Conservation (phyloP, 2,329 filamentous ascomycete species). For the Phialocephala subalpina region DNA sequence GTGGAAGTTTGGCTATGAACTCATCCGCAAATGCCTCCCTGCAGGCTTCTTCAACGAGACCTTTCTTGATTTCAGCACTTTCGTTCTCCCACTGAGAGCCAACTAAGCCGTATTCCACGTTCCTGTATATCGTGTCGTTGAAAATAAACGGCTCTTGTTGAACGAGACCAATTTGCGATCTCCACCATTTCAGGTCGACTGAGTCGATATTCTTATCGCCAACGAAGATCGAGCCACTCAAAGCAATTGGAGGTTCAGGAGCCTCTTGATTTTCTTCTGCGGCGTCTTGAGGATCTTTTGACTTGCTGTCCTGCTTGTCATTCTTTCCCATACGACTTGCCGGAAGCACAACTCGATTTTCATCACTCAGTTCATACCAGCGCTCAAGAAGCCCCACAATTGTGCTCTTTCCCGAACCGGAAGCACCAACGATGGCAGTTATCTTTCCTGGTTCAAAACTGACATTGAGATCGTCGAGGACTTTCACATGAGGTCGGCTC, state of each 20-base stretch:
- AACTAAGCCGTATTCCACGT: conserved; percentile 67
- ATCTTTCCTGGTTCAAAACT: conserved; percentile 67
- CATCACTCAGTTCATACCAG: conserved; percentile 71
- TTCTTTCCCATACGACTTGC: conserved; percentile 54
- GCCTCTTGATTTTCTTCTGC: conserved; percentile 38
- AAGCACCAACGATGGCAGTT: conserved; percentile 78
- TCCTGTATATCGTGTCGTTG: conserved; percentile 69
- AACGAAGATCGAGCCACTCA: conserved; percentile 61
- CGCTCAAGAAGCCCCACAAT: conserved; percentile 75
- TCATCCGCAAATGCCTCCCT: conserved; percentile 74
- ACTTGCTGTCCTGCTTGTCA: conserved; percentile 48
- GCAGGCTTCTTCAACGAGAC: conserved; percentile 70
- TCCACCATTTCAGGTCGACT: conserved; percentile 68
- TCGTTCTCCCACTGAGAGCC: conserved; percentile 61
- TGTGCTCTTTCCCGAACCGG: conserved; percentile 78
- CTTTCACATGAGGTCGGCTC: conserved; percentile 67
- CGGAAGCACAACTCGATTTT: conserved; percentile 52
- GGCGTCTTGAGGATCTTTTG: conserved; percentile 21
- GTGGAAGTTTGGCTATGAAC: too few species aligned
- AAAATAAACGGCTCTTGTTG: conserved; percentile 75
- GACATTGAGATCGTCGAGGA: conserved; percentile 58
- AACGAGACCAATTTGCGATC: conserved; percentile 69
- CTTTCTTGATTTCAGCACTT: conserved; percentile 61
- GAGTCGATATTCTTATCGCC: conserved; percentile 61
- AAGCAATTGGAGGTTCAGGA: conserved; percentile 47